Evolutionary conservation across 2,329 filamentous ascomycete species (phyloP).

Genomic region (Pyrenophora teres): DNA sequence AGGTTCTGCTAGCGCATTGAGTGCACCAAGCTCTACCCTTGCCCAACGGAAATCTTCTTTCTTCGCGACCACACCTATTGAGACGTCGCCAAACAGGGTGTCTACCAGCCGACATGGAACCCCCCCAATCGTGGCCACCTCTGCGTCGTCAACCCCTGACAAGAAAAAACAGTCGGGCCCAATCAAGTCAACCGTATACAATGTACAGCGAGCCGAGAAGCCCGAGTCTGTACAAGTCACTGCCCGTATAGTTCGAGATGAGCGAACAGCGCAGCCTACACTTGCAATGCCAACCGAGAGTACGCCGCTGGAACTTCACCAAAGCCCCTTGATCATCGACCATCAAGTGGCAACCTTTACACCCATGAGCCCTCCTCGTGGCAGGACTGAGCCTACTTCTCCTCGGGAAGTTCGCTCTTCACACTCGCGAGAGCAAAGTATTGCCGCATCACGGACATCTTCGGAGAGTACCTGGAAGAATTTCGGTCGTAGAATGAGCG

Average conservation of each 20-base stretch:
- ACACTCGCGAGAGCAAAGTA: slow-evolving; percentile 37
- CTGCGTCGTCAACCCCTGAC: slow-evolving; percentile 36
- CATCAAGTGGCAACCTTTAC: slow-evolving; percentile 53
- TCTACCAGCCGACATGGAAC: slow-evolving; percentile 37
- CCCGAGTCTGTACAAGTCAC: slow-evolving; percentile 87
- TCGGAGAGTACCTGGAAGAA: slow-evolving; percentile 48
- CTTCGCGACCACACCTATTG: slow-evolving; percentile 41
- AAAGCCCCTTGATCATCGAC: slow-evolving; percentile 67
- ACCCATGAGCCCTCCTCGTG: slow-evolving; percentile 32
- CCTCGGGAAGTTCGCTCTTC: slow-evolving; percentile 39
- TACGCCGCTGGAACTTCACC: slow-evolving; percentile 56
- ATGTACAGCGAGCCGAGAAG: slow-evolving; percentile 48
- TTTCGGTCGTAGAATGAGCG: slow-evolving; percentile 46
- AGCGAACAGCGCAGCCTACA: slow-evolving; percentile 42
- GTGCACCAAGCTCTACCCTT: slow-evolving; percentile 36
- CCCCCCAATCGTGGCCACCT: slow-evolving; percentile 34
- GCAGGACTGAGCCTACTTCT: slow-evolving; percentile 39
- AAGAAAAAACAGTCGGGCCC: slow-evolving; percentile 28
- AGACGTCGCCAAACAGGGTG: slow-evolving; percentile 33
- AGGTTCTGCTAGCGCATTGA: slow-evolving; percentile 29
- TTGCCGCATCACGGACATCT: slow-evolving; percentile 43
- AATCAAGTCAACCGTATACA: slow-evolving; percentile 46
- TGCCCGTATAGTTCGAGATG: slow-evolving; percentile 77
- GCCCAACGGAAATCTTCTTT: slow-evolving; percentile 48
- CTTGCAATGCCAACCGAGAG: slow-evolving; percentile 55